Conservation (phyloP, 2,329 filamentous ascomycete genomes). For the Fusarium vanettenii region DNA sequence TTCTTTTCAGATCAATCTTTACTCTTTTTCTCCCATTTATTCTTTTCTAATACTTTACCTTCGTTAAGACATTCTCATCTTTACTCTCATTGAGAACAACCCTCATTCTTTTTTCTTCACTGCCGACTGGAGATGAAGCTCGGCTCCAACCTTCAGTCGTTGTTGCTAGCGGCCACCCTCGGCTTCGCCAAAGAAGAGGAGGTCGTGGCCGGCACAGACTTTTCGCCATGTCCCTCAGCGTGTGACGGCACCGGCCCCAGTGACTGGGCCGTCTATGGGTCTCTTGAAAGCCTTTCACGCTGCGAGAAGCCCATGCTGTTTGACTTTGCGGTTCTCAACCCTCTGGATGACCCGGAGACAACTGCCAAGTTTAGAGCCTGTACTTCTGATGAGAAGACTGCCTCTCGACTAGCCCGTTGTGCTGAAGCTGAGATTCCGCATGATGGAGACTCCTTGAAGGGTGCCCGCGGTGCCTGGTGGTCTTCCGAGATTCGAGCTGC, state of each 20-base stretch:
- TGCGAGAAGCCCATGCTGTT: not conserved
- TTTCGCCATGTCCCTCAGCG: not conserved
- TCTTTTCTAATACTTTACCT: not conserved
- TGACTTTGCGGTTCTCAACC: not conserved
- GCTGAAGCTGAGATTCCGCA: not conserved
- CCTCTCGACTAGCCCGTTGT: not conserved
- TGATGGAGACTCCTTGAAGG: not conserved
- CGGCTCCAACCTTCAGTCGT: not conserved
- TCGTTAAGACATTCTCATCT: not conserved
- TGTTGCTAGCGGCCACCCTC: not conserved
- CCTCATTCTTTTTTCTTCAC: not conserved
- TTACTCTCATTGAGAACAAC: not conserved
- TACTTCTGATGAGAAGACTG: not conserved
- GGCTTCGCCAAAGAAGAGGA: not conserved
- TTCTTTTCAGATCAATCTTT: not conserved
- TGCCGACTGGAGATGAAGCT: not conserved
- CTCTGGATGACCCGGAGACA: not conserved
- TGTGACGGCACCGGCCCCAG: not conserved
- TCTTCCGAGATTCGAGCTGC: not conserved
- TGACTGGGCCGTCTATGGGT: not conserved
- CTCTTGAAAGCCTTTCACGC: not conserved
- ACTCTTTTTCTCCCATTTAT: not conserved
- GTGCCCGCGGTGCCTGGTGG: not conserved
- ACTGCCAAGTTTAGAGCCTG: not conserved
- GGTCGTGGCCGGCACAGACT: not conserved